Evolutionary conservation across 352 stramenopile genomes (phyloP), one percentile per base, ranked within the genome.

Genomic region (Peronospora farinosa): DNA sequence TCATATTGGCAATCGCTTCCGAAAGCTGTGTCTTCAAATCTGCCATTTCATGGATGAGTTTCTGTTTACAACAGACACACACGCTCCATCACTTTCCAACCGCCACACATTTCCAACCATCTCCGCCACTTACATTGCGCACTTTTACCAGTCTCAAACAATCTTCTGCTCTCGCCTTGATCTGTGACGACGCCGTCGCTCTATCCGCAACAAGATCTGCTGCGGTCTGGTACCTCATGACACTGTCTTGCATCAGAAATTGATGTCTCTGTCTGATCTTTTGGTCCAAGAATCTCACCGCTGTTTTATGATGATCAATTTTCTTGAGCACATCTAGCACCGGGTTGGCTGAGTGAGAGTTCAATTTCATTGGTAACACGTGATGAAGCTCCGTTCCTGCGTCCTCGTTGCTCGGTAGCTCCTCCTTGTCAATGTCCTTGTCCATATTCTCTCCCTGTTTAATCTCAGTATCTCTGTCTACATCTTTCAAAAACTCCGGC

Each of bases 261-360:
- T 85, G 69, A 39, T 92, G 76, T 25, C 79, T 64, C 23, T 77
- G 62, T 51, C 56, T 46, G 32, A 92, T 73, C 31, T 70, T 59
- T 35, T 74, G 63, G 48, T 92, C 69, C 50, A 92, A 47, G 38
- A 73, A 84, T 25, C 70, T 68, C 37, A 92, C 72, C 28, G 69
- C 75, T 8, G 69, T 68, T 47, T 85, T 88, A 47, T 82, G 69
- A 47, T 87, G 64, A 36, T 92, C 80, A 47, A 92, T 92, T 37
- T 85, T 79, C 63, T 92, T 92, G 6, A 92, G 67, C 30, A 74
- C 67, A 31, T 92, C 62, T 11, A 92, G 50, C 43, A 88, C 72
- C 0, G 78, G 80, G 49, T 92, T 88, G 5, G 65, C 80, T 9
- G 80, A 83, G 41, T 82, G 80, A 3, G 75, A 76, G 31, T 89